Conservation (phyloP, 768 basidiomycete genomes). For the Suillus sp. region DNA sequence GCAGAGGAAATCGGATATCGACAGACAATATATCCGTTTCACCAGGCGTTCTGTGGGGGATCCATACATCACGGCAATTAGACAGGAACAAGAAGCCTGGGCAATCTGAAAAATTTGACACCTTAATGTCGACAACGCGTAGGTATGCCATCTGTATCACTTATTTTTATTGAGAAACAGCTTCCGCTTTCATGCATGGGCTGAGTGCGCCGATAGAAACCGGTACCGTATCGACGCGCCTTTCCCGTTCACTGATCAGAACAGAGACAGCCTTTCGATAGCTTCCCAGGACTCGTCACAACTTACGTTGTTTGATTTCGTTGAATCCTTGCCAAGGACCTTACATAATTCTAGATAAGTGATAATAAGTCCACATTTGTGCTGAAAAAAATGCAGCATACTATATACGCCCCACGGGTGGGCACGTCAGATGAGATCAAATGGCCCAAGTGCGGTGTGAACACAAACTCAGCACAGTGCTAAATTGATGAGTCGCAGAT, state of each 20-base stretch:
- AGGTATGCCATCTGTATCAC: neutral
- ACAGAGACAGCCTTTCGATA: neutral
- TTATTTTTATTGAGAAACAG: neutral
- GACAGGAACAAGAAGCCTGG: neutral
- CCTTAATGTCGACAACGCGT: neutral
- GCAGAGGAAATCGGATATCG: neutral
- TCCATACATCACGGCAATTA: neutral
- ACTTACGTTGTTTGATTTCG: neutral
- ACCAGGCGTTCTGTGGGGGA: neutral
- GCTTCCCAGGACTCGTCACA: neutral
- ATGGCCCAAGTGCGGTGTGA: neutral
- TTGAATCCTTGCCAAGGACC: neutral
- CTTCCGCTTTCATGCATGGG: neutral
- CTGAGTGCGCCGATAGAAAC: neutral
- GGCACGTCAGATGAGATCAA: neutral
- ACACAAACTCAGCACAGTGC: neutral
- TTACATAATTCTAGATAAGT: neutral
- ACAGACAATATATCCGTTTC: neutral
- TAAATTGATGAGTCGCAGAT: neutral
- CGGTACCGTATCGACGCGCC: neutral
- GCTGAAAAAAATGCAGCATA: neutral
- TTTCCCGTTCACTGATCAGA: conserved; percentile 1
- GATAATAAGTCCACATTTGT: neutral
- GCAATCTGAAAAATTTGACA: neutral
- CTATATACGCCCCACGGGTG: neutral